These are phyloP conservation scores for Pachysandra terminalis DNA, from an alignment of 164 flowering plant species.

Conservation along the genomic window DNA sequence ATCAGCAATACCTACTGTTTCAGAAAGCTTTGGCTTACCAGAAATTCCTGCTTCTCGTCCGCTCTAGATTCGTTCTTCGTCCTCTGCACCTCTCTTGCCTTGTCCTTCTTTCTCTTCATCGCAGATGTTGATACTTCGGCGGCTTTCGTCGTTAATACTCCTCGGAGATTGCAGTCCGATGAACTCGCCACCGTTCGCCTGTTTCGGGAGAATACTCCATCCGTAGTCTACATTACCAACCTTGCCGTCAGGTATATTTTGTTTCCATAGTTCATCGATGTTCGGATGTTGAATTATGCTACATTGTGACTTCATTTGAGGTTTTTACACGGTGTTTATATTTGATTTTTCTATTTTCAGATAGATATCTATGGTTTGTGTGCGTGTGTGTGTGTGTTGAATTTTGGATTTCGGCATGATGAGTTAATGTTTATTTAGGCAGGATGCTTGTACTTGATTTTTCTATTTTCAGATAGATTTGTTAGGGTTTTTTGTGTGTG, in stretches of 20 bases:
- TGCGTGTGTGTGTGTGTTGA: too few species aligned
- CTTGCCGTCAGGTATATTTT: constrained; percentile 68
- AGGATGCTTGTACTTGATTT: constrained; percentile 48
- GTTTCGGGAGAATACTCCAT: constrained; percentile 91
- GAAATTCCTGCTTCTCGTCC: constrained; percentile 13
- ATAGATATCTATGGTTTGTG: not conserved
- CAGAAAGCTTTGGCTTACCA: not conserved
- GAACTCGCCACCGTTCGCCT: constrained; percentile 94
- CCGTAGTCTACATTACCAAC: constrained; percentile 96
- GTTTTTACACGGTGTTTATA: too few species aligned
- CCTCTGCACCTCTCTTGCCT: constrained; percentile 58
- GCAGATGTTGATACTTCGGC: constrained; percentile 59
- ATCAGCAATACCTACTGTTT: not conserved
- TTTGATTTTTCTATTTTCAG: too few species aligned
- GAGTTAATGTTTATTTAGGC: constrained; percentile 43
- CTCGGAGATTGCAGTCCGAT: constrained; percentile 82
- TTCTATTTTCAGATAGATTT: not conserved
- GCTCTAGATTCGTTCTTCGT: constrained; percentile 46
- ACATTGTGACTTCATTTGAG: not conserved
- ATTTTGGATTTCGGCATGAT: constrained; percentile 2
- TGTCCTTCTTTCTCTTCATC: constrained; percentile 55
- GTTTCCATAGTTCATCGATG: not conserved
- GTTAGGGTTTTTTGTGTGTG: not conserved
- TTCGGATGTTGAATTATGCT: not conserved
- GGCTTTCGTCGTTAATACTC: constrained; percentile 69